These are phyloP conservation scores for Myriangium duriaei DNA, from an alignment of 2,329 filamentous ascomycete genomes.

Conservation along the genomic window DNA sequence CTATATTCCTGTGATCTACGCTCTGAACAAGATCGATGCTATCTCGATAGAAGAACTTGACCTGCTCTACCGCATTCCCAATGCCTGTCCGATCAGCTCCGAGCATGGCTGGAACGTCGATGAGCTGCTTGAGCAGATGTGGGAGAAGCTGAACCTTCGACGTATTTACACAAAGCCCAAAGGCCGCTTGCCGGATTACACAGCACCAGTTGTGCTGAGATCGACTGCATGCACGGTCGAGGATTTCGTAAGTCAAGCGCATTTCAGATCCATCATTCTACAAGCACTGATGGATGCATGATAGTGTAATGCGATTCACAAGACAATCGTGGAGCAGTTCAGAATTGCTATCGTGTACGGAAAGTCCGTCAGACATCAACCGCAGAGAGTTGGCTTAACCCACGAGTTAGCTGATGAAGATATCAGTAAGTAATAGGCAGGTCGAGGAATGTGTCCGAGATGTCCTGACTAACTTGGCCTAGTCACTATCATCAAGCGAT, in stretches of 20 bases:
- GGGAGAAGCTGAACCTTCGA: constrained; percentile 86
- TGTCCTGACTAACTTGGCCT: constrained; percentile 4
- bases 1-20: constrained; percentile 98
- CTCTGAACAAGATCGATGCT: constrained; percentile 96
- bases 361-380: constrained; percentile 96
- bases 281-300: constrained; percentile 25
- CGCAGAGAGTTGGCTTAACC: constrained; percentile 79
- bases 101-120: constrained; percentile 95
- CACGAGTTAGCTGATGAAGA: constrained; percentile 95
- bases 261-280: not conserved
- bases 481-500: constrained; percentile 12
- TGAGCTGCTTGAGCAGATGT: constrained; percentile 94
- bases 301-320: constrained; percentile 93
- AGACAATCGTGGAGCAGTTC: constrained; percentile 91
- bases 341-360: constrained; percentile 93
- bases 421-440: constrained; percentile 37
- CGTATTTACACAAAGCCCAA: constrained; percentile 98
- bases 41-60: constrained; percentile 98
- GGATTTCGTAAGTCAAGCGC: constrained; percentile 67
- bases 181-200: constrained; percentile 86
- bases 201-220: constrained; percentile 76
- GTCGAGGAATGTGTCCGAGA: not conserved
- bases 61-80: constrained; percentile 88
- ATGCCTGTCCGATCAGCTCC: constrained; percentile 92
- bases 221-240: constrained; percentile 77